Evolutionary conservation across 257 asterid species (phyloP).

Genomic region (Ilex asprella): DNA sequence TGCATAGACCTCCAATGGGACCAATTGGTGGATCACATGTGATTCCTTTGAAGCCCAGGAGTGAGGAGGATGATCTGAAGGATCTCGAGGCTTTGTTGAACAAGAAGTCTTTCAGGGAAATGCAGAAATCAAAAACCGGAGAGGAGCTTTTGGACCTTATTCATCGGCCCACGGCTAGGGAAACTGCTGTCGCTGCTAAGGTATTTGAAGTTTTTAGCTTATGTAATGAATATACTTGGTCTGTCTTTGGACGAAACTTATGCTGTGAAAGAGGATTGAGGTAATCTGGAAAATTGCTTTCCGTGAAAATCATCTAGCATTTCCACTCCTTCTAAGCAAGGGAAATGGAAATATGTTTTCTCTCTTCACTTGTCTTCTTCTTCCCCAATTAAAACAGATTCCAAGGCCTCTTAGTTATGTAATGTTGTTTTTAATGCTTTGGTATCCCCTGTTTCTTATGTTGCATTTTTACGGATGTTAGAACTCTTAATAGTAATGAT

Average conservation of each 20-base stretch:
- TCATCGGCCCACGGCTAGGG: conserved; percentile 91
- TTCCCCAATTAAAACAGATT: no score
- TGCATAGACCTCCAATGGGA: conserved; percentile 63
- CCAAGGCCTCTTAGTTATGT: no score
- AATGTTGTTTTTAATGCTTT: background rate
- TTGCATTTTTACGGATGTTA: background rate
- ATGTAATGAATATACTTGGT: no score
- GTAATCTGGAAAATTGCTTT: no score
- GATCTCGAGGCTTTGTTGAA: conserved; percentile 86
- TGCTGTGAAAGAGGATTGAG: no score
- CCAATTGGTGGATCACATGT: conserved; percentile 38
- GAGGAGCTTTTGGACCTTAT: conserved; percentile 96
- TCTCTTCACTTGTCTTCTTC: background rate
- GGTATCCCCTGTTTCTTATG: background rate
- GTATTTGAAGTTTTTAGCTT: conserved; percentile 25
- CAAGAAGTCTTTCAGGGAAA: conserved; percentile 77
- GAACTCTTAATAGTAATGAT: background rate
- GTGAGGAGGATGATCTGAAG: conserved; percentile 93
- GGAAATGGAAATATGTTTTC: background rate
- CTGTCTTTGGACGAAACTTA: no score
- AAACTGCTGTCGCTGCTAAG: conserved; percentile 87
- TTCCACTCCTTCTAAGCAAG: no score
- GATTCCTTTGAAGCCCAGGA: conserved; percentile 61
- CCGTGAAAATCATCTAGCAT: no score
- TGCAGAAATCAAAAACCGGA: conserved; percentile 92